Evolutionary conservation across 495 filamentous ascomycete genomes (phyloP).

Genomic region (Lasiosphaeria hispida): DNA sequence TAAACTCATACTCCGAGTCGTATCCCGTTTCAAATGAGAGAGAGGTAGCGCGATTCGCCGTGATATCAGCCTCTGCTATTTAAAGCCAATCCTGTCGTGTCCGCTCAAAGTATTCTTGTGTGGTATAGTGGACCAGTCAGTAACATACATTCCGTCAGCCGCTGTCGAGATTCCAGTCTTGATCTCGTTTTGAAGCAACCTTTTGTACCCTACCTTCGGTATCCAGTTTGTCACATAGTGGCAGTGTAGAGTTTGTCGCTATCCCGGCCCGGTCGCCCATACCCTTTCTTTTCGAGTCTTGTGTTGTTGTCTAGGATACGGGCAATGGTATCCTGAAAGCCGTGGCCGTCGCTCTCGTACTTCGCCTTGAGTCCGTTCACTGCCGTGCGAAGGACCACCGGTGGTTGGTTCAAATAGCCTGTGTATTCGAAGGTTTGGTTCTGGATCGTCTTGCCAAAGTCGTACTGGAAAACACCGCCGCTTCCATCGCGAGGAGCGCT

Average conservation of each 20-base stretch:
- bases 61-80: constrained; percentile 34
- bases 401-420: constrained; percentile 37
- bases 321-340: constrained; percentile 23
- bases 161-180: neutral
- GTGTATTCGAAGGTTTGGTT: constrained; percentile 26
- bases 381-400: constrained; percentile 26
- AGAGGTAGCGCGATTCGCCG: constrained; percentile 45
- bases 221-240: too few relatives aligned
- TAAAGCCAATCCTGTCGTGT: constrained; percentile 36
- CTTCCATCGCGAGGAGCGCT: constrained; percentile 14
- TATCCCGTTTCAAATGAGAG: constrained; percentile 40
- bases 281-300: constrained; percentile 24
- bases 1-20: too few relatives aligned
- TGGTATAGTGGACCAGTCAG: constrained; percentile 53
- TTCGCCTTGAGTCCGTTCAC: constrained; percentile 15
- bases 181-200: neutral
- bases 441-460: constrained; percentile 30
- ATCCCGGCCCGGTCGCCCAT: constrained; percentile 22
- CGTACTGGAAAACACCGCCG: constrained; percentile 32
- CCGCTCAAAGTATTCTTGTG: constrained; percentile 51
- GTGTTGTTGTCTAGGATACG: constrained; percentile 19
- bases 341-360: constrained; percentile 22
- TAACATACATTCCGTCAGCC: neutral
- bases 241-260: constrained; percentile 41
- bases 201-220: too few relatives aligned